Evolutionary conservation across 108 stramenopile species (phyloP), one percentile per base, ranked within the genome.

Genomic region (Cyclotella atomus): DNA sequence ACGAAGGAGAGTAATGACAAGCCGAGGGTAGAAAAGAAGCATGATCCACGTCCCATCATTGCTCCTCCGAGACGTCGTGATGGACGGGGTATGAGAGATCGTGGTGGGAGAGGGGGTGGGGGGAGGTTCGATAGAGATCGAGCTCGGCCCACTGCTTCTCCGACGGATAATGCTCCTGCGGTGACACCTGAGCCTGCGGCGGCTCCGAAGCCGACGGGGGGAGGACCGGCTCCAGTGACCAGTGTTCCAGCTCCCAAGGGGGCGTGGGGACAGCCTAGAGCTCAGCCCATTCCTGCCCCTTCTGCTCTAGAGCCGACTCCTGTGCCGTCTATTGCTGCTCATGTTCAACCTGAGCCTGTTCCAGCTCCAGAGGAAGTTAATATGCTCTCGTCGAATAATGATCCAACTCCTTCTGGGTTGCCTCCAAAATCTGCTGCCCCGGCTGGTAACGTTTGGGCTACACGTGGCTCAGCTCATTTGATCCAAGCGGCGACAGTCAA

Each of bases 381-480:
- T n/a, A 17, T 49, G n/a, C 10, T 72, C n/a, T n/a, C n/a, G 15
- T 77, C 69, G 29, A 64, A 45, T 25, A 38, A 47, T 20, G 88
- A 88, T 62, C 87, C 87, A 17, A 83, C 84, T 44, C 86, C 91
- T 2, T 69, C 91, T 53, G 80, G 82, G 14, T 59, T 80, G 33
- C 71, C 72, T 38, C 67, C 68, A 23, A 70, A 70, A 44, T 57
- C 41, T 12, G 35, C 69, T 32, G 43, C 84, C 19, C 64, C 85
- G 47, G 35, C 62, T 27, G 89, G 91, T 59, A 95, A 95, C 83
- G 94, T 95, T 27, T 95, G 94, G 94, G 94, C 88, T 10, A 90
- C 94, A 0, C 92, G 89, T 64, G 94, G 94, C 59, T 88, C 88
- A 16, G 94, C 94, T 33, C 89, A 89, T 78, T 81, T 95, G 69